Base-by-base conservation (phyloP, 768 basidiomycete genomes). In the Naematelia encephala region DNA sequence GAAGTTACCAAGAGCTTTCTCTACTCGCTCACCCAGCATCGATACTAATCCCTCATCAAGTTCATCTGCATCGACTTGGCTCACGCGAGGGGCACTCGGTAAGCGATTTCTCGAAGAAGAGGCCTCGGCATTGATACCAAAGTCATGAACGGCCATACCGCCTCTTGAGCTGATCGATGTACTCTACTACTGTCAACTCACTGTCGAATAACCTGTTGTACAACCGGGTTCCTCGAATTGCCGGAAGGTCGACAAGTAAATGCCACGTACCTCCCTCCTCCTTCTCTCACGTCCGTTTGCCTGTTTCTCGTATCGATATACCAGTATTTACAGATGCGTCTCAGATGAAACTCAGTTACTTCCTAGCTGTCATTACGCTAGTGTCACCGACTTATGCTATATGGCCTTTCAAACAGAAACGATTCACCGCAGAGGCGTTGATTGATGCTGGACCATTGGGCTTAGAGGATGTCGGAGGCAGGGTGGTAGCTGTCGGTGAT, bases 401-500 rank as follows among this genome's bases (percentile, higher is more conserved):
- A 23, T 94, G 92, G 92, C 91, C 92, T 0, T 92, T 92, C 77
- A 82, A 86, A 44, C 82, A 86, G n/a, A 90, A 92, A 74, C 82
- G 89, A 42, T 94, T 91, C 79, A 84, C 82, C 10, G 84, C 86
- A 54, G 93, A 92, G 68, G 82, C 87, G 0, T 82, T 97, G 52
- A 80, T 96, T 51, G 81, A 84, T 60, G 87, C 91, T 2, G 93
- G 91, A 5, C 79, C 85, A 1, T 80, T 93, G 75, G 93, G 92
- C 1, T 23, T 59, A 3, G 82, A 82, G 48, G 82, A 81, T n/a
- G 61, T 74, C 1, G 82, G 84, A 54, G 86, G 84, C 25, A 82
- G 88, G 52, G 82, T 96, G 19, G 82, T 90, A 60, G 93, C 92
- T 5, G 89, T 90, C 68, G 96, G 92, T 28, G 94, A 99, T 79